Evolutionary conservation across 441 rosid species (phyloP), one percentile per base, ranked within the genome.

Genomic region (Mallotus repandus): DNA sequence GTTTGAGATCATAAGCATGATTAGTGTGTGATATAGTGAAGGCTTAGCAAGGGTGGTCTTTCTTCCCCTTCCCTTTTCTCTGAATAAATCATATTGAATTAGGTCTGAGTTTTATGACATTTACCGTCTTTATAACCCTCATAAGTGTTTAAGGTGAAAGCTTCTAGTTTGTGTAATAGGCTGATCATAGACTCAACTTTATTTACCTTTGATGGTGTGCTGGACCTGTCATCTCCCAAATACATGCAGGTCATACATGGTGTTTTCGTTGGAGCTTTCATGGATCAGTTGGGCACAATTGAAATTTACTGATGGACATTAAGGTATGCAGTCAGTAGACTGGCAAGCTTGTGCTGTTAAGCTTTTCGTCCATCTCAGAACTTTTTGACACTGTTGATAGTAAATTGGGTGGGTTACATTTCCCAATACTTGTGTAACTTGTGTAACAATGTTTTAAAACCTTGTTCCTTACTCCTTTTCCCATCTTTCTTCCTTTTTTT

Each of bases 241-340:
- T 84, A 74, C 80, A 73, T 87, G 90, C 90, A 88, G 90, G 88
- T 88, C 81, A 19, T 73, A 67, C 72, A 48, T 79, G 89, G 81
- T 83, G 81, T 77, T 78, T 78, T 79, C 68, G 48, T 32, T 79
- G 92, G 83, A 87, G 90, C 88, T 68, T 70, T 76, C 56, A 66
- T 77, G 77, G 78, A 80, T 81, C 83, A 72, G 79, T 78, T 64
- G 80, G 81, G 84, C 80, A 66, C 72, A 81, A 80, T 84, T 83
- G 79, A 65, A 72, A 82, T 80, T 64, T 77, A 71, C 78, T 75
- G 74, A 71, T 79, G 68, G 71, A 63, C 77, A 49, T 74, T 63
- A 83, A 83, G 91, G 89, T 86, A 88, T 79, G 88, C 68, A 29
- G 72, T 78, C 76, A 66, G 63, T 74, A 71, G 22, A 78, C 64